Conservation (phyloP, 306 rosid species). For the Ormosia emarginata region DNA sequence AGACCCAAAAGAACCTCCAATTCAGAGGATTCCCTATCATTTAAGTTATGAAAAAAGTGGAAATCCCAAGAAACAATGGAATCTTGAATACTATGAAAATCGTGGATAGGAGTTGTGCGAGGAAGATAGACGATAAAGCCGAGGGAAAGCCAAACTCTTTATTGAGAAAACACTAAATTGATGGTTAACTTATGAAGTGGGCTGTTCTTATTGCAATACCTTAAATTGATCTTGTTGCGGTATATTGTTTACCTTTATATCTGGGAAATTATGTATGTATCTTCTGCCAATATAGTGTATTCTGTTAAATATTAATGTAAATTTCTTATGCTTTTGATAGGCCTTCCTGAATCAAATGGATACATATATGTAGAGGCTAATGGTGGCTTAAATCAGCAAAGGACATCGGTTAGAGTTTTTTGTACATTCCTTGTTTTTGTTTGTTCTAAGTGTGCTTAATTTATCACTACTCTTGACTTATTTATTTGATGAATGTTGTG, state of each 20-base stretch:
- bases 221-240: neutral
- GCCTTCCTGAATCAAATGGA: conserved; percentile 78
- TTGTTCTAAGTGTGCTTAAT: conserved; percentile 10
- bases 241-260: neutral
- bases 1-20: neutral
- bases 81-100: neutral
- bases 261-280: neutral
- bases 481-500: conserved; percentile 27
- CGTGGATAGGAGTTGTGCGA: neutral
- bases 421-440: neutral
- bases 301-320: conserved; percentile 1
- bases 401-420: conserved; percentile 65
- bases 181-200: neutral
- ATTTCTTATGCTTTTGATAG: conserved; percentile 31
- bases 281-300: neutral
- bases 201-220: neutral
- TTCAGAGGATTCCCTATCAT: neutral
- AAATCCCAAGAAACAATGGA: neutral
- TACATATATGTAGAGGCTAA: conserved; percentile 80
- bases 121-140: neutral
- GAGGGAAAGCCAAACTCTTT: neutral
- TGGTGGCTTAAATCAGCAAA: conserved; percentile 88
- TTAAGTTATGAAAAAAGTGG: neutral
- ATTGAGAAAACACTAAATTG: neutral
- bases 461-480: conserved; percentile 14